Evolutionary conservation across 306 rosid genomes (phyloP).

Genomic region (Oxytropis ochrocephala): DNA sequence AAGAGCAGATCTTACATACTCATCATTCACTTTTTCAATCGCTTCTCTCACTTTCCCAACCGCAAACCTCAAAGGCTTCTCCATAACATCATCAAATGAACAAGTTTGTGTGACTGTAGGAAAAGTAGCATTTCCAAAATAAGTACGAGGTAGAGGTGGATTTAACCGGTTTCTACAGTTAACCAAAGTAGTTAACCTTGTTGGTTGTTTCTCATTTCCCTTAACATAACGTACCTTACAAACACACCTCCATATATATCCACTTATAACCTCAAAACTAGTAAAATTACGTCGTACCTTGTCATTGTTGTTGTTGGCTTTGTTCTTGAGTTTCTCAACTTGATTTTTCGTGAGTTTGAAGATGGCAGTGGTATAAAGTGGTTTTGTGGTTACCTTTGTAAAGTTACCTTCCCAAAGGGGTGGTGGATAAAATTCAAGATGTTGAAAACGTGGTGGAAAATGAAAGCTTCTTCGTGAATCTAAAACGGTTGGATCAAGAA

Average conservation of each 20-base stretch:
- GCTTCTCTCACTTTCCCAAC: conserved; percentile 23
- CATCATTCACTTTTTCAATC: conserved; percentile 18
- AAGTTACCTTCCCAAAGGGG: conserved; percentile 12
- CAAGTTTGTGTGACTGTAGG: conserved; percentile 23
- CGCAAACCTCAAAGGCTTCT: conserved; percentile 9
- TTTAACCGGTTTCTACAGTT: conserved; percentile 28
- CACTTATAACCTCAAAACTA: conserved; percentile 28
- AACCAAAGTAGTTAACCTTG: conserved; percentile 23
- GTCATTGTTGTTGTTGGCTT: neutral
- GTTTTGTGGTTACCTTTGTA: neutral
- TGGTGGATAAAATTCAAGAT: conserved; percentile 30
- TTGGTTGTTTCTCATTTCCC: conserved; percentile 4
- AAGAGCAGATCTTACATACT: conserved; percentile 35
- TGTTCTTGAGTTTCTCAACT: conserved; percentile 18
- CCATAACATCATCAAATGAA: conserved; percentile 20
- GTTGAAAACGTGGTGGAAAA: conserved; percentile 17
- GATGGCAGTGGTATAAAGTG: neutral
- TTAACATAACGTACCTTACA: conserved; percentile 1
- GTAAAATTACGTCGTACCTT: neutral
- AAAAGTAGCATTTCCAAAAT: conserved; percentile 30
- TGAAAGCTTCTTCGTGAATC: neutral
- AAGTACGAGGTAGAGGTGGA: conserved; percentile 19
- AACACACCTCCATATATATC: conserved; percentile 37
- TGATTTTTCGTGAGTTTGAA: conserved; percentile 11
- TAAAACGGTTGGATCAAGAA: conserved; percentile 5